Base-by-base conservation (phyloP, 192 early-diverging fungal species). In the Mortierella hygrophila region DNA sequence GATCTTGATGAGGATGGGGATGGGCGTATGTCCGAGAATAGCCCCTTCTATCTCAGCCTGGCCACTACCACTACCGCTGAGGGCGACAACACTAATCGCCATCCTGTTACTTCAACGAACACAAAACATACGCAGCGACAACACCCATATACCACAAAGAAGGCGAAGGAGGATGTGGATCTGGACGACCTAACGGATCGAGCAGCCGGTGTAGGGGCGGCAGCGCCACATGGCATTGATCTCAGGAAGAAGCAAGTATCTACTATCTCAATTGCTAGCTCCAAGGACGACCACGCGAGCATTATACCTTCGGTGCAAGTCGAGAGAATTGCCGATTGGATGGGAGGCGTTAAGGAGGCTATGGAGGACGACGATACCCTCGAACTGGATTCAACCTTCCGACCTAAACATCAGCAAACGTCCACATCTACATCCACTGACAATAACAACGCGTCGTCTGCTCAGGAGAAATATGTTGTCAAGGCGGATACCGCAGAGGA, bases 291-390 rank as follows among this genome's bases (percentile, higher is more conserved):
- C 11, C 9, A 23, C 26, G 78, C 72, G 20, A 80, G 78, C 38
- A 26, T 47, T 9, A 68, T 70, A 4, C 78, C 35, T 21, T 70
- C 68, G 32, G 35, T 80, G 16, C 63, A 54, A 47, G 26, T 76
- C 29, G 75, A 76, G 6, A 76, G 75, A 20, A 76, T 76, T 40
- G 40, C 75, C 5, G 32, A 76, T 32, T 76, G 75, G 75, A 68
- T 76, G 75, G 75, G 75, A 15, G 75, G 49, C 3, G 75, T 76
- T 63, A 76, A 76, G 63, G 40, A 76, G 32, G 75, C 75, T 3
- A 68, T 76, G 75, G 26, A 68, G n/a, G 73, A 21, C 6, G 29
- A 74, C 3, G 47, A 35, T 21, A 29, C 32, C 16, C 32, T 41
- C 21, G 68, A 70, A 37, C 16, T 70, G 6, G 37, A 69, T 21